Percentiles rank a stretch among this genome's conserved stretches.
Conservation (phyloP, 257 asterid genomes). For the Capsicum chinense region DNA sequence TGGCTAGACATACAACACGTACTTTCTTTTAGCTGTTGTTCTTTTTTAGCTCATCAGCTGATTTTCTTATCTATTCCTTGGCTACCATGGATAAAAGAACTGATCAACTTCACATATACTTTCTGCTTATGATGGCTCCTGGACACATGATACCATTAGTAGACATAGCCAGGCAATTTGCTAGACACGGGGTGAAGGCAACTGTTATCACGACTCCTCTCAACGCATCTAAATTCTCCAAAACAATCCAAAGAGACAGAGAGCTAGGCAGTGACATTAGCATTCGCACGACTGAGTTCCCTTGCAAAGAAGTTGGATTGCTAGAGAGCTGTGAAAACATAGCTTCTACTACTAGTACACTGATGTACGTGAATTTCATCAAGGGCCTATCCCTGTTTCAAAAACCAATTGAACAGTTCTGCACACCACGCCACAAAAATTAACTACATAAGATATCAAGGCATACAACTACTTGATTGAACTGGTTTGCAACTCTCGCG, state of each 20-base stretch:
- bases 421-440: not conserved
- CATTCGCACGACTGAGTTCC: slow-evolving; percentile 37
- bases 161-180: slow-evolving; percentile 45
- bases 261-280: slow-evolving; percentile 32
- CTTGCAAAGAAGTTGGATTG: slow-evolving; percentile 39
- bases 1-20: not conserved
- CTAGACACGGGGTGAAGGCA: slow-evolving; percentile 37
- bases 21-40: not conserved
- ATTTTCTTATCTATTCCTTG: not conserved
- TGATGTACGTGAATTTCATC: slow-evolving; percentile 36
- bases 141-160: slow-evolving; percentile 57
- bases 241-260: slow-evolving; percentile 35
- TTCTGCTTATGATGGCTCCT: slow-evolving; percentile 43
- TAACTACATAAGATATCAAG: not conserved
- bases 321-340: slow-evolving; percentile 51
- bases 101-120: slow-evolving; percentile 44
- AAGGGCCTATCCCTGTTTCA: slow-evolving; percentile 29
- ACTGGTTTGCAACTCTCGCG: slow-evolving; percentile 10
- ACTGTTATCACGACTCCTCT: slow-evolving; percentile 43
- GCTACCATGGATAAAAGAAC: slow-evolving; percentile 24
- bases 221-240: slow-evolving; percentile 41
- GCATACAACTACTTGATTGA: not conserved
- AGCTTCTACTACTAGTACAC: slow-evolving; percentile 36
- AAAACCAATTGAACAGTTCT: slow-evolving; percentile 30
- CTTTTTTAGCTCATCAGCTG: not conserved